A percentile compares a stretch with the other conserved stretches of the same genome.
phyloP scores from a whole-genome alignment of 192 early-diverging fungal species.

The Backusella morwellensis region DNA sequence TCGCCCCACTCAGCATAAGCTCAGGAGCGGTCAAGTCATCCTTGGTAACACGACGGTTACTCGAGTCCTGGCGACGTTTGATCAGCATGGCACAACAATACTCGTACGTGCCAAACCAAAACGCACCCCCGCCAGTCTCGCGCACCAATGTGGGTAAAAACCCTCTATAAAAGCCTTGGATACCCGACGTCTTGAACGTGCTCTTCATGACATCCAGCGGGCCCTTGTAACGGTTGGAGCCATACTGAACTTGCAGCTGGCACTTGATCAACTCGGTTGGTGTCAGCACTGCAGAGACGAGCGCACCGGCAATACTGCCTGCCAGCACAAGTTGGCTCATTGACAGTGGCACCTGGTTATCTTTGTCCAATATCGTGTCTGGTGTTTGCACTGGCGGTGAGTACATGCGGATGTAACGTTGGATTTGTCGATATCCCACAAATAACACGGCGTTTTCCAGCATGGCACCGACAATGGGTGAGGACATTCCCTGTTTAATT shows the following conservation, averaged over 20 bases:
- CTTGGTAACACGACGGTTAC: slow-evolving; percentile 43
- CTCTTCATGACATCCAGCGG: slow-evolving; percentile 48
- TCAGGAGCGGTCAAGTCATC: slow-evolving; percentile 67
- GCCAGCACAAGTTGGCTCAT: slow-evolving; percentile 73
- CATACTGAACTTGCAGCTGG: slow-evolving; percentile 88
- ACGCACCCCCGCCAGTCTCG: slow-evolving; percentile 88
- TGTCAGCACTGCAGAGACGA: slow-evolving; percentile 87
- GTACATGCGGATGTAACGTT: slow-evolving; percentile 61
- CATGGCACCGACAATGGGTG: slow-evolving; percentile 92
- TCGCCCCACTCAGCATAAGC: slow-evolving; percentile 84
- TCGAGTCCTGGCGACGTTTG: slow-evolving; percentile 13
- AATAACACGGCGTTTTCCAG: slow-evolving; percentile 92
- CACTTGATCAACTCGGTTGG: slow-evolving; percentile 97
- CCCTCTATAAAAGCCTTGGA: slow-evolving; percentile 72
- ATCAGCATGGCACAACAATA: slow-evolving; percentile 58
- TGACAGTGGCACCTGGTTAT: slow-evolving; percentile 43
- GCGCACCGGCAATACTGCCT: slow-evolving; percentile 82
- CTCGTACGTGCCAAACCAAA: slow-evolving; percentile 98
- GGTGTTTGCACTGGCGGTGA: slow-evolving; percentile 19
- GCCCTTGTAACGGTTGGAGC: slow-evolving; percentile 34
- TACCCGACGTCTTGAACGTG: slow-evolving; percentile 44
- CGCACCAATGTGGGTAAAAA: slow-evolving; percentile 83
- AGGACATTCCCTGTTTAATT: slow-evolving; percentile 73
- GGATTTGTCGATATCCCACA: slow-evolving; percentile 83
- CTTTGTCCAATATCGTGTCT: slow-evolving; percentile 13